Evolutionary conservation across 2,329 filamentous ascomycete genomes (phyloP).

Genomic region (Ilyonectria sp.): DNA sequence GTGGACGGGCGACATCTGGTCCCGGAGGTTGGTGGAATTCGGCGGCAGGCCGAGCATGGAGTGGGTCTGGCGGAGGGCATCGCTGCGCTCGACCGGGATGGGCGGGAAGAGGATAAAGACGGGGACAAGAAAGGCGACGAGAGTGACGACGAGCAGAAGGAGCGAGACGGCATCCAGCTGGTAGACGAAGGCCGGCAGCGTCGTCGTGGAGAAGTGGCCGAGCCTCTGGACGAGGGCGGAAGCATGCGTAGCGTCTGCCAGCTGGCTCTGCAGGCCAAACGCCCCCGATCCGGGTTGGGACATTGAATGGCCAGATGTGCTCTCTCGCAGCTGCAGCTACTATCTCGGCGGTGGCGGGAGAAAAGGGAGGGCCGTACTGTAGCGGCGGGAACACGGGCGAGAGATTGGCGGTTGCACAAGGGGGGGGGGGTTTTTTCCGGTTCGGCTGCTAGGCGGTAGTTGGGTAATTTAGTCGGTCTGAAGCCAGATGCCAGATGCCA

Average conservation of each 20-base stretch:
- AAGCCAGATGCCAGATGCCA: background rate
- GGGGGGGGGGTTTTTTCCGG: background rate
- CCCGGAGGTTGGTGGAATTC: constrained; percentile 55
- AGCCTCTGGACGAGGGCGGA: constrained; percentile 37
- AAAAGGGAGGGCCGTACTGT: background rate
- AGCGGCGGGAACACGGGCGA: background rate
- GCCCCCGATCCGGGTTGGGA: constrained; percentile 33
- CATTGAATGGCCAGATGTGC: constrained; percentile 19
- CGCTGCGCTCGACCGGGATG: constrained; percentile 65
- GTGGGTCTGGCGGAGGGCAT: constrained; percentile 70
- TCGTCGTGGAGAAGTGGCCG: constrained; percentile 39
- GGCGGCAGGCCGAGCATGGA: constrained; percentile 60
- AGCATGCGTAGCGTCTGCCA: constrained; percentile 34
- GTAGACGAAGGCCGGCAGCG: constrained; percentile 40
- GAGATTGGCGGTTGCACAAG: background rate
- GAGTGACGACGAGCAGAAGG: constrained; percentile 60
- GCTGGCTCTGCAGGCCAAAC: constrained; percentile 36
- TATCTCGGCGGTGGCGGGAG: background rate
- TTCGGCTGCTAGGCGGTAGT: background rate
- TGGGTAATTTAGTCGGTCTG: background rate
- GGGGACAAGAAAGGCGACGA: constrained; percentile 67
- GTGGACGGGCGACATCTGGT: constrained; percentile 44
- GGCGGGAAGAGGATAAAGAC: constrained; percentile 70
- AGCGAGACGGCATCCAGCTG: constrained; percentile 52
- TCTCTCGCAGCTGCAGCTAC: background rate